Evolutionary conservation across 2,329 filamentous ascomycete genomes (phyloP).

Genomic region (Ascochyta koolunga): DNA sequence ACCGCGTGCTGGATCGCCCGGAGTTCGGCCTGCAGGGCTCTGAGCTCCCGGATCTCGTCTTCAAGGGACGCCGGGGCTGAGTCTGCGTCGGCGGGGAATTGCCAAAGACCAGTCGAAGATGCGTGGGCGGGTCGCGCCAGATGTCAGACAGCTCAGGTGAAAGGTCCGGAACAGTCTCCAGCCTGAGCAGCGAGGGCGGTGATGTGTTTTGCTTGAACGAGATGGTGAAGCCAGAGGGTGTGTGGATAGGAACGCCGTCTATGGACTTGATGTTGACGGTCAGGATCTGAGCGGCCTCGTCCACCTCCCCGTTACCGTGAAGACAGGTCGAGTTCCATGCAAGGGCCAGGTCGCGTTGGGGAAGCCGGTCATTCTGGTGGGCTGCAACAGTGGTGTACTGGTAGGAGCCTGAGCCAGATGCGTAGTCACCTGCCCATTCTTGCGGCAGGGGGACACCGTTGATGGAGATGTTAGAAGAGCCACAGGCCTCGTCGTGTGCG

Average conservation of each 20-base stretch:
- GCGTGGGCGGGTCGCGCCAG: slow-evolving; percentile 46
- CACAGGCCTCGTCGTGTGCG: slow-evolving; percentile 46
- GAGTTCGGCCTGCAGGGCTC: slow-evolving; percentile 47
- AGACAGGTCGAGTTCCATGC: slow-evolving; percentile 50
- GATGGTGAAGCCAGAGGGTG: slow-evolving; percentile 47
- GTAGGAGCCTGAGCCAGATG: slow-evolving; percentile 42
- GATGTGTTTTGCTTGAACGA: slow-evolving; percentile 48
- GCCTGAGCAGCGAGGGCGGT: slow-evolving; percentile 46
- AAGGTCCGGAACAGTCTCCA: slow-evolving; percentile 41
- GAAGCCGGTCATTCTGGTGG: slow-evolving; percentile 42
- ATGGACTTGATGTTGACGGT: slow-evolving; percentile 49
- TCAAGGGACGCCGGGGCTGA: slow-evolving; percentile 44
- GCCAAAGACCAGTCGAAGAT: slow-evolving; percentile 38
- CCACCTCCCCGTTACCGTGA: slow-evolving; percentile 33
- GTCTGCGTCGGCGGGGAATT: slow-evolving; percentile 16
- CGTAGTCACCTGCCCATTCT: slow-evolving; percentile 47
- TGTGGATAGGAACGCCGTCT: slow-evolving; percentile 41
- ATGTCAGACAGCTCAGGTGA: slow-evolving; percentile 36
- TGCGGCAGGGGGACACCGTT: slow-evolving; percentile 49
- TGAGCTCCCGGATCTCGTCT: slow-evolving; percentile 51
- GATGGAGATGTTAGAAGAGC: slow-evolving; percentile 50
- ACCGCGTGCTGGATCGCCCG: slow-evolving; percentile 47
- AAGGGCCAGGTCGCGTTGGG: slow-evolving; percentile 45
- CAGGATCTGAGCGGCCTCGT: slow-evolving; percentile 46
- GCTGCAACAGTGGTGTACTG: slow-evolving; percentile 36